A percentile compares a stretch with the other conserved stretches of the same genome.
These are phyloP conservation scores for Aspergillus egyptiacus DNA, from an alignment of 495 filamentous ascomycete genomes.

Conservation along the genomic window DNA sequence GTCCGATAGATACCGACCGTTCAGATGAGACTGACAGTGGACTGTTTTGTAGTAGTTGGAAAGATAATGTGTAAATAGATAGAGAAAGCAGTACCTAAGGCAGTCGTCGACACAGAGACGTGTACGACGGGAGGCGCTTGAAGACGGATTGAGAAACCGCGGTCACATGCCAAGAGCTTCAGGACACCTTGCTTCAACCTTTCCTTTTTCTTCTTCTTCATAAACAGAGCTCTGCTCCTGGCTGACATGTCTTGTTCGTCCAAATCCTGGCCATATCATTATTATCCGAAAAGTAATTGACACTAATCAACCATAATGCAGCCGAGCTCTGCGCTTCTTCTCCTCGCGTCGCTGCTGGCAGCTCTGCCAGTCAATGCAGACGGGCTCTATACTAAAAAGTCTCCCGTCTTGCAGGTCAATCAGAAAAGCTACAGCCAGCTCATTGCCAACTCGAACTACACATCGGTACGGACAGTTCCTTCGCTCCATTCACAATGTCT, in stretches of 20 bases:
- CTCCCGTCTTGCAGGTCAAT: slow-evolving; percentile 80
- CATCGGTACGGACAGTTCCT: slow-evolving; percentile 56
- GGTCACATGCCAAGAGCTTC: slow-evolving; percentile 43
- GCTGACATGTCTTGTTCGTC: slow-evolving; percentile 1
- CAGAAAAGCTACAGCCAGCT: slow-evolving; percentile 76
- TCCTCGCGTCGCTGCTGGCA: slow-evolving; percentile 48
- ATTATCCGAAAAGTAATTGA: background rate
- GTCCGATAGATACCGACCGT: too few species aligned
- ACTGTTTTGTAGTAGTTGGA: too few species aligned
- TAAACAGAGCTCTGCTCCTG: slow-evolving; percentile 1
- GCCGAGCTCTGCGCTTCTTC: slow-evolving; percentile 30
- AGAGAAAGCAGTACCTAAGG: too few species aligned
- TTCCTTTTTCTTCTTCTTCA: background rate
- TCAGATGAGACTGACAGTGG: too few species aligned
- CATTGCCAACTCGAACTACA: slow-evolving; percentile 84
- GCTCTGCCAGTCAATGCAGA: slow-evolving; percentile 59
- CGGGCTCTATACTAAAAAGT: slow-evolving; percentile 78
- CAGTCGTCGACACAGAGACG: too few species aligned
- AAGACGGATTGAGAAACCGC: slow-evolving; percentile 14
- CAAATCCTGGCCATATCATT: background rate
- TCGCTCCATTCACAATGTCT: background rate
- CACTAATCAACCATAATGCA: slow-evolving; percentile 17
- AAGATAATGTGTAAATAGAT: too few species aligned
- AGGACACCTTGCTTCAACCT: slow-evolving; percentile 42
- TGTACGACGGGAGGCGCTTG: background rate